Evolutionary conservation across 257 asterid species (phyloP).

Genomic region (Euphrasia confusa): DNA sequence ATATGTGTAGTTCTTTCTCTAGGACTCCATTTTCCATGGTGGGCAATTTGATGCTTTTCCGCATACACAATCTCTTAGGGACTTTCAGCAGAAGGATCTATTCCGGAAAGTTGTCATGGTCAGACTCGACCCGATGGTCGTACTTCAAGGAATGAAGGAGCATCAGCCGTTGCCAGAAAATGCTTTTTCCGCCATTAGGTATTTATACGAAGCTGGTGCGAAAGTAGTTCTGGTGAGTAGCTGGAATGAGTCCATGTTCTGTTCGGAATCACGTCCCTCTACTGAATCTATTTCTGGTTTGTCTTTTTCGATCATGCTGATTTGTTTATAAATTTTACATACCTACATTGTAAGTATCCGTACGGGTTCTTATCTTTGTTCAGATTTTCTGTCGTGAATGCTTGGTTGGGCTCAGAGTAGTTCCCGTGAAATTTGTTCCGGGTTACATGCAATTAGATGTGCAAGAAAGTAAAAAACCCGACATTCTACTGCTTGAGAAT

Average conservation of each 20-base stretch:
- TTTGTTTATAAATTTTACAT: slow-evolving; percentile 10
- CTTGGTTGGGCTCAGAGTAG: slow-evolving; percentile 68
- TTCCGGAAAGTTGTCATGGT: slow-evolving; percentile 68
- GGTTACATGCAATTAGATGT: slow-evolving; percentile 25
- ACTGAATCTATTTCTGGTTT: slow-evolving; percentile 60
- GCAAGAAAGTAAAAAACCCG: slow-evolving; percentile 33
- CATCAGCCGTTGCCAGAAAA: slow-evolving; percentile 30
- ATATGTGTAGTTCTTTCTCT: slow-evolving; percentile 19
- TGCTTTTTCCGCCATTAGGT: slow-evolving; percentile 61
- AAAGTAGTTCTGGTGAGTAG: slow-evolving; percentile 60
- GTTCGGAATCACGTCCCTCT: slow-evolving; percentile 28
- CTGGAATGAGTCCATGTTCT: slow-evolving; percentile 47
- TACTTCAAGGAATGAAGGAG: slow-evolving; percentile 36
- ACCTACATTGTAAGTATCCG: slow-evolving; percentile 11
- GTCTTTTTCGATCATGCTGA: slow-evolving; percentile 21
- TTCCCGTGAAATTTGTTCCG: slow-evolving; percentile 40
- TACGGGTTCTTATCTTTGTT: slow-evolving; percentile 24
- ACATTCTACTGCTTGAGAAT: slow-evolving; percentile 63
- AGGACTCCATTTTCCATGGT: slow-evolving; percentile 41
- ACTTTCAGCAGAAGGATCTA: slow-evolving; percentile 59
- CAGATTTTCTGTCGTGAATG: slow-evolving; percentile 59
- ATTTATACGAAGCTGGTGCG: slow-evolving; percentile 59
- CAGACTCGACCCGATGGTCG: slow-evolving; percentile 54
- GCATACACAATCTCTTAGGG: slow-evolving; percentile 55
- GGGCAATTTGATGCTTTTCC: slow-evolving; percentile 42